Percentiles rank a stretch among this genome's conserved stretches.
Conservation (phyloP, 2,329 filamentous ascomycete genomes). For the Emergomyces orientalis region DNA sequence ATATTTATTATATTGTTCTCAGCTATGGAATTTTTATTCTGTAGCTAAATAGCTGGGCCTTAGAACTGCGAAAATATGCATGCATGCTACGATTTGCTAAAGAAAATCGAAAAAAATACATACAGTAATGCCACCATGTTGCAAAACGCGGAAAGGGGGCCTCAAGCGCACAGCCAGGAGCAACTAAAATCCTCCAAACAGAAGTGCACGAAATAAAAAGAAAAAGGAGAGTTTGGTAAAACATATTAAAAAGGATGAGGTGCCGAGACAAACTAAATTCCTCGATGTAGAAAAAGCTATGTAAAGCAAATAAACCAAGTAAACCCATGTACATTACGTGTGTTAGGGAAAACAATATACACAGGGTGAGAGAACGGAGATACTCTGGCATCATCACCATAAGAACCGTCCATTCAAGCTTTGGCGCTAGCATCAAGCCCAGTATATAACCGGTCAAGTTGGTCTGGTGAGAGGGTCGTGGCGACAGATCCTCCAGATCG, state of each 20-base stretch:
- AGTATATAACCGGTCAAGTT: slow-evolving; percentile 15
- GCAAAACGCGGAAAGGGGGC: background rate
- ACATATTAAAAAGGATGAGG: background rate
- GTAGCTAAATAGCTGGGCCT: background rate
- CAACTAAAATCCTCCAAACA: background rate
- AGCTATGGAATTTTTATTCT: background rate
- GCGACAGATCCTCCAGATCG: slow-evolving; percentile 6
- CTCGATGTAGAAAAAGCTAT: background rate
- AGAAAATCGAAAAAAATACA: background rate
- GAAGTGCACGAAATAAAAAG: background rate
- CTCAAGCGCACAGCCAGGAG: background rate
- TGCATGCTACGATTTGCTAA: background rate
- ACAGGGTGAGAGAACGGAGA: background rate
- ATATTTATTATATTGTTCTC: background rate
- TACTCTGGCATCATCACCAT: background rate
- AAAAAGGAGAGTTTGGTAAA: background rate
- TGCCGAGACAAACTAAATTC: background rate
- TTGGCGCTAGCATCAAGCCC: slow-evolving; percentile 11
- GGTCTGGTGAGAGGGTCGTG: slow-evolving; percentile 7
- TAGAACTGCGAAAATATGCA: background rate
- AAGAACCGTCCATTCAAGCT: slow-evolving; percentile 9
- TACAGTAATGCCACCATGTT: background rate
- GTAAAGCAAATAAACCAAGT: background rate
- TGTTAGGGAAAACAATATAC: background rate
- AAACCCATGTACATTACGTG: background rate